A percentile compares a stretch with the other conserved stretches of the same genome.
phyloP scores from a whole-genome alignment of 345 rosid species.

The Nephelium lappaceum region DNA sequence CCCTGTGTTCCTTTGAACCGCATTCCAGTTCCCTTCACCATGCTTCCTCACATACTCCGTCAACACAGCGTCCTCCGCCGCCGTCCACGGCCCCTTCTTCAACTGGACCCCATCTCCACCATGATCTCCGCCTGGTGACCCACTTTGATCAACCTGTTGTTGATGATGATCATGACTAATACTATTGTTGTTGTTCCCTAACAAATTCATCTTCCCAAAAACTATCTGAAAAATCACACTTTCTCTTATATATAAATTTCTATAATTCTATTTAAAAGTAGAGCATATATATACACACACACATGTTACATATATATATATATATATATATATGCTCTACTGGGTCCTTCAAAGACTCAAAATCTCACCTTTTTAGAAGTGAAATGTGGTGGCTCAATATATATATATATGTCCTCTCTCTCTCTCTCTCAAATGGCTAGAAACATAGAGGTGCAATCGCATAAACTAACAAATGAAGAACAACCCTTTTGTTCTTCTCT shows the following conservation, averaged over 20 bases:
- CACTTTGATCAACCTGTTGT: slow-evolving; percentile 30
- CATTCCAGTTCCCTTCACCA: slow-evolving; percentile 69
- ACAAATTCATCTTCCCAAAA: neutral
- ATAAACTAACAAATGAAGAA: neutral
- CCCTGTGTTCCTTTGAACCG: slow-evolving; percentile 59
- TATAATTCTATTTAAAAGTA: too few relatives aligned
- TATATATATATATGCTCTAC: neutral
- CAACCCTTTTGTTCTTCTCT: neutral
- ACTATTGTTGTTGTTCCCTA: neutral
- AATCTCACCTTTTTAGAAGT: neutral
- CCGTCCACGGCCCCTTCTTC: slow-evolving; percentile 68
- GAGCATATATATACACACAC: too few relatives aligned
- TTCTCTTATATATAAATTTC: neutral
- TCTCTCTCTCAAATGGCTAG: neutral
- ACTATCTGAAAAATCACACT: neutral
- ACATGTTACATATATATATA: too few relatives aligned
- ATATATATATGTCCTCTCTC: neutral
- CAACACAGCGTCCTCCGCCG: slow-evolving; percentile 51
- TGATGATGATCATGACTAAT: neutral
- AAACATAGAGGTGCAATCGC: neutral
- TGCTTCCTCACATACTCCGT: slow-evolving; percentile 53
- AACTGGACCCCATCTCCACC: slow-evolving; percentile 29
- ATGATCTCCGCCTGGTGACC: slow-evolving; percentile 24
- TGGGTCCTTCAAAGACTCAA: neutral
- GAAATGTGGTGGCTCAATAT: neutral